Base-by-base conservation (phyloP, 2,329 filamentous ascomycete genomes). In the Ciborinia camelliae region DNA sequence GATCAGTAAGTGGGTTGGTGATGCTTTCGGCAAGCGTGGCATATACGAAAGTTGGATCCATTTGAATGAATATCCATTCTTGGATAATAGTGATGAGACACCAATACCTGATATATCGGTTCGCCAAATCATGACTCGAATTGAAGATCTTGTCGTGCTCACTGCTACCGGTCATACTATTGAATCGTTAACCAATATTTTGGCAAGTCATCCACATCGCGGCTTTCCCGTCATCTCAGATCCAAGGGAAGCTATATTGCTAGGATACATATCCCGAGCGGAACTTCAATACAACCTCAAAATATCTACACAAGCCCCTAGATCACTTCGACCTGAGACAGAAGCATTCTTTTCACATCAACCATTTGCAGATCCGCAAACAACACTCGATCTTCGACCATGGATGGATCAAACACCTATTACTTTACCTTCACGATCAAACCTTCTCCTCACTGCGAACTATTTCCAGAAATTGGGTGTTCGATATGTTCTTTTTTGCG, bases 331-430 rank as follows among this genome's bases (percentile, higher is more conserved):
- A 0, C 81, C 83, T 0, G 87, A 90, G 66, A 90, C 92, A 0
- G 90, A 94, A 74, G 89, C 89, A 51, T 92, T 90, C 77, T 97
- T 99, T 78, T 84, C 86, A 0, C 91, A 96, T 74, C 90, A 93
- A 73, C 88, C 90, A 2, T 86, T 94, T 62, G 89, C 90, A 0
- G 91, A 96, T 72, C 90, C 91, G 0, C 81, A 84, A 26, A 83
- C 86, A 20, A 92, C 89, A 0, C 86, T 99, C 47, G 95, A 99
- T 77, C 83, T 99, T 14, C 83, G 94, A 9, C 93, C 93, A 2
- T 99, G 95, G 95, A 97, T 99, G 92, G 95, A 99, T 76, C 94
- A 97, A 77, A 99, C 95, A 0, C 95, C 95, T 0, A 90, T 99
- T 54, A 98, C 95, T 0, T 82, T 98, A 23, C 90, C 92, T 50